Evolutionary conservation across 2,329 filamentous ascomycete species (phyloP).

Genomic region (Pestalotiopsis sp.): DNA sequence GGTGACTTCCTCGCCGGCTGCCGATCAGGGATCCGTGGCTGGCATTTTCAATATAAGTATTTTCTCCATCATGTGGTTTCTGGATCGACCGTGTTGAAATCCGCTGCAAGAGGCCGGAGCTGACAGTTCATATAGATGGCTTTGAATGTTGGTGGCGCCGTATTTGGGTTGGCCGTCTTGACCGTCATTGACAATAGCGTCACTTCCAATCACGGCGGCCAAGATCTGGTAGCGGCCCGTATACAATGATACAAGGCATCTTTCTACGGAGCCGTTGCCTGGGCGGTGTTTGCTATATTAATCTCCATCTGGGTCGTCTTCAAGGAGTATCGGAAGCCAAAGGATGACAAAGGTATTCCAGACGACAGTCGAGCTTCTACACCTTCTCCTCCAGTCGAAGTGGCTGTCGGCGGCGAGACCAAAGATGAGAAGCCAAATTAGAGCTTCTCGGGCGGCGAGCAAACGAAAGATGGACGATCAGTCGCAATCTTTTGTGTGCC

Average conservation of each 20-base stretch:
- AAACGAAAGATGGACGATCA: too few relatives aligned
- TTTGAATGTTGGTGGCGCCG: neutral
- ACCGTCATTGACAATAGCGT: neutral
- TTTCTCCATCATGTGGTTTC: fast-evolving
- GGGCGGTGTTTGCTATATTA: neutral
- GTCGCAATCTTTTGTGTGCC: too few relatives aligned
- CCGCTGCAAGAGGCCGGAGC: neutral
- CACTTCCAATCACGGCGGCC: neutral
- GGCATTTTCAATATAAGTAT: neutral
- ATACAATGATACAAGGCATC: neutral
- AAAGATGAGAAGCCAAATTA: neutral
- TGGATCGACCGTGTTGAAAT: neutral
- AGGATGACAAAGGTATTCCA: neutral
- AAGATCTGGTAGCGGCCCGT: neutral
- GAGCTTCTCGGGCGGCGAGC: too few relatives aligned
- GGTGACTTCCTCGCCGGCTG: neutral
- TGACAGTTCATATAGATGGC: neutral
- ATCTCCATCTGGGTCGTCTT: neutral
- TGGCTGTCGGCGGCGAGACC: neutral
- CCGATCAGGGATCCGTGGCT: neutral
- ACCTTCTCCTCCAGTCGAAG: neutral
- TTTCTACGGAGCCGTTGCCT: neutral
- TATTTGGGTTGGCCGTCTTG: neutral
- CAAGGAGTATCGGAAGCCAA: neutral
- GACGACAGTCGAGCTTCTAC: neutral